Evolutionary conservation across 306 rosid genomes (phyloP), one percentile per base, ranked within the genome.

Genomic region (Vigna nakashimae): DNA sequence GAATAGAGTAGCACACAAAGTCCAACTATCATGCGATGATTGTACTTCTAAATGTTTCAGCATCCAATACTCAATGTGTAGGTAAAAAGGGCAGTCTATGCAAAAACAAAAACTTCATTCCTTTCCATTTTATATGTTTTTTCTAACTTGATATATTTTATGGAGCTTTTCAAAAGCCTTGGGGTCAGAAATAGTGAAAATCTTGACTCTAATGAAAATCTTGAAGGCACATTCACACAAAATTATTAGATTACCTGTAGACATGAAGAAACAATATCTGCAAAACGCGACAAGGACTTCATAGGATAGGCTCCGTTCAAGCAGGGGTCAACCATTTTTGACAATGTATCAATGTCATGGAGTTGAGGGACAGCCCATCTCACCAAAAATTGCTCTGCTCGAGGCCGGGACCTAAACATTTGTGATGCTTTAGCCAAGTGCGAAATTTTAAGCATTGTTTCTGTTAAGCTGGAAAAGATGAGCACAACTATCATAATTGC

Each of bases 281-380:
- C 92, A 71, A 93, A 83, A 26, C 97, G 97, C 8, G 98, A 93
- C 76, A 91, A 83, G 8, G 98, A 90, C 77, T 91, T 93, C 80
- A 85, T 85, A 7, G 93, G 82, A 82, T 69, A 91, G 20, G 78
- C 74, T 71, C 96, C 96, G 10, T 73, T 75, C 79, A 93, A 73
- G 68, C 81, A 80, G 20, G 97, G 96, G 71, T 93, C 97, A 67
- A 91, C 98, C 97, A 93, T 93, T 90, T 87, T 90, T 38, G 93
- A 89, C 70, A 93, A 74, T 18, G 96, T 89, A 86, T 93, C 93
- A 16, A 93, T 93, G 84, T 93, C 98, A 70, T 93, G 98, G n/a
- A 93, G 96, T 89, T 87, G 90, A 17, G 93, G 93, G 32, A 91
- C 77, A 26, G 97, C 98, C 97, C 97, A 91, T 79, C 98, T 87